Evolutionary conservation across 1,139 yeast genomes (phyloP).

Genomic region (Blastobotrys capitulatus): DNA sequence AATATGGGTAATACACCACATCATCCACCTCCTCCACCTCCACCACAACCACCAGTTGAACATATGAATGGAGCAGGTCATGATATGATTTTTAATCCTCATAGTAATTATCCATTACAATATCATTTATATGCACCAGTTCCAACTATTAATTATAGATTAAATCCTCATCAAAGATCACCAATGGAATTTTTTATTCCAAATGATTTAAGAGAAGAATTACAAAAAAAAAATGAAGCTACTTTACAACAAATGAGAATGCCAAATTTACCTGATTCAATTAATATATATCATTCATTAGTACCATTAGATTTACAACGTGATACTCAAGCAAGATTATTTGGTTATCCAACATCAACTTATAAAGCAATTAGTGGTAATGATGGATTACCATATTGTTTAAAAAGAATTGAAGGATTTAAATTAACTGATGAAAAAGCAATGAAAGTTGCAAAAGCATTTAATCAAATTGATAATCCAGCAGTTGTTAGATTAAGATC

Average conservation of each 20-base stretch:
- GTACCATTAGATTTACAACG: slow-evolving; percentile 71
- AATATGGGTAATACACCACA: slow-evolving; percentile 4
- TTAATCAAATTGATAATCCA: slow-evolving; percentile 47
- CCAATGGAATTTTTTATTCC: slow-evolving; percentile 68
- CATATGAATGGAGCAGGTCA: slow-evolving; percentile 13
- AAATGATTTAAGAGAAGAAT: slow-evolving; percentile 61
- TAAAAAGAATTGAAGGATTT: slow-evolving; percentile 67
- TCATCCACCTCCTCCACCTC: slow-evolving; percentile 10
- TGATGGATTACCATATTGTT: slow-evolving; percentile 73
- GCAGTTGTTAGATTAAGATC: slow-evolving; percentile 67
- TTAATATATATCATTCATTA: slow-evolving; percentile 79
- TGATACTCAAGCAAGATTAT: slow-evolving; percentile 46
- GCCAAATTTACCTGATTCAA: slow-evolving; percentile 63
- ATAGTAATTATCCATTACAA: slow-evolving; percentile 54
- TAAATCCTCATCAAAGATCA: slow-evolving; percentile 60
- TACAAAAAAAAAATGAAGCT: slow-evolving; percentile 75
- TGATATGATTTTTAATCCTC: slow-evolving; percentile 23
- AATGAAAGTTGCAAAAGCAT: slow-evolving; percentile 44
- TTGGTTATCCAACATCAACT: slow-evolving; percentile 56
- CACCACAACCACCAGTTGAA: slow-evolving; percentile 13
- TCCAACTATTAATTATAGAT: slow-evolving; percentile 48
- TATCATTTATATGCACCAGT: slow-evolving; percentile 84
- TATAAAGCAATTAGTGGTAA: slow-evolving; percentile 76
- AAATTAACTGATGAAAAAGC: slow-evolving; percentile 56
- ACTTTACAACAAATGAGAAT: slow-evolving; percentile 63